Base-by-base conservation (phyloP, 257 asterid species). In the Apocynum venetum region DNA sequence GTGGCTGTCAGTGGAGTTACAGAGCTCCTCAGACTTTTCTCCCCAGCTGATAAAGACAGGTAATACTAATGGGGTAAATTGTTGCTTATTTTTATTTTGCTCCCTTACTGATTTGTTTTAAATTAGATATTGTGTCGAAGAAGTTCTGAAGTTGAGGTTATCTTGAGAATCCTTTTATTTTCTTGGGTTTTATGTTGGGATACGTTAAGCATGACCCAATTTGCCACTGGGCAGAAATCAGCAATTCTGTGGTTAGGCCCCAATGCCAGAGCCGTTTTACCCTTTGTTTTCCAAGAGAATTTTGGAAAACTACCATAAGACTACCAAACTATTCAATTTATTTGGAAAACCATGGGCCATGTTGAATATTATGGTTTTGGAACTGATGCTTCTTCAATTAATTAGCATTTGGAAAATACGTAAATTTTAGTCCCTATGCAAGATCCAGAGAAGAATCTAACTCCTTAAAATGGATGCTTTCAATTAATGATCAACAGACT, bases 1-100 rank as follows among this genome's bases (percentile, higher is more conserved):
- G 25, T 88, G 74, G 89, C 89, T 19, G 98, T 93, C 47, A 82
- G 81, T 59, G 92, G 89, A 49, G 88, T 80, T 43, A 90, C 98
- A 2, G 91, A 91, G 71, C 81, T 91, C 74, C 88, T 93, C 12
- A 81, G 96, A 80, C 79, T 93, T 60, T 80, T 91, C 78, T 73
- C 87, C 49, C 85, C 90, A 1, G 73, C 85, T 40, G 53, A 36
- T 47, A 61, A 60, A 80, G 66, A 66, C 83, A 84, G 85, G 91
- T 86, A 72, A 13, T 38, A 7, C 4, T 10, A 14, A 8, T 38
- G 49, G 35, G 41, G 43, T 31, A 68, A 7, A 68, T 17, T 68
- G 13, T 43, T 65, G 6, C 31, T 40, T 40, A 40, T 38, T 66
- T 66, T 40, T 40, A 9, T 20, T 0, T 8, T 38, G 47, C n/a